Base-by-base conservation (phyloP, 2,329 filamentous ascomycete species). In the Talaromyces marneffei region DNA sequence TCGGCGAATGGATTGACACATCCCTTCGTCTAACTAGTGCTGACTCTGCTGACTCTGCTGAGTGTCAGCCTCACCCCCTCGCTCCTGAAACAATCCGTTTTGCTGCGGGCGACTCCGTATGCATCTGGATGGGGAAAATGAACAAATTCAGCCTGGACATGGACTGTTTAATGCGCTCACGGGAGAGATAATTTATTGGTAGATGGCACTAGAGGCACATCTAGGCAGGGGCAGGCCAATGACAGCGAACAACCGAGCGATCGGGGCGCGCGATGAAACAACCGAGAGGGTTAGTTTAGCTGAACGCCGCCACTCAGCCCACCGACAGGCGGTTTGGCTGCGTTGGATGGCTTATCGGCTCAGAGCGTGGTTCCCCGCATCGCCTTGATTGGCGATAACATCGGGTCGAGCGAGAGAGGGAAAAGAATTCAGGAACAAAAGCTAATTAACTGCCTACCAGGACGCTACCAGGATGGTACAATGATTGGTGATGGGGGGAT, bases 191-290 rank as follows among this genome's bases (percentile, higher is more conserved):
- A 27, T 9, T 16, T 1, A 48, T 29, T 48, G 44, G 44, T 48
- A 6, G 44, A 29, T 48, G n/a, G n/a, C n/a, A n/a, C n/a, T n/a
- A n/a, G n/a, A n/a, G n/a, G 52, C 52, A 37, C 33, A 55, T 55
- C 52, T 55, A 29, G 52, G 10, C 52, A 55, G 52, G 52, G 52
- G 52, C 52, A 55, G 40, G 33, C 52, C 52, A 55, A 55, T 55
- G 7, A 12, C 18, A 27, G 18, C n/a, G n/a, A 4, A 7, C 35
- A 27, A 8, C 7, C 1, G 29, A 10, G 52, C 20, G 33, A 40
- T 40, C 33, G 52, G 52, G 20, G 33, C 25, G 20, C 23, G 20
- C 33, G 52, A 40, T 55, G 52, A 55, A 55, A 55, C 52, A 40
- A 39, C 52, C 18, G 52, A n/a, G 29, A 25, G 14, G 52, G 20